phyloP scores from a whole-genome alignment of 768 basidiomycete genomes.

The Serendipita sp. region DNA sequence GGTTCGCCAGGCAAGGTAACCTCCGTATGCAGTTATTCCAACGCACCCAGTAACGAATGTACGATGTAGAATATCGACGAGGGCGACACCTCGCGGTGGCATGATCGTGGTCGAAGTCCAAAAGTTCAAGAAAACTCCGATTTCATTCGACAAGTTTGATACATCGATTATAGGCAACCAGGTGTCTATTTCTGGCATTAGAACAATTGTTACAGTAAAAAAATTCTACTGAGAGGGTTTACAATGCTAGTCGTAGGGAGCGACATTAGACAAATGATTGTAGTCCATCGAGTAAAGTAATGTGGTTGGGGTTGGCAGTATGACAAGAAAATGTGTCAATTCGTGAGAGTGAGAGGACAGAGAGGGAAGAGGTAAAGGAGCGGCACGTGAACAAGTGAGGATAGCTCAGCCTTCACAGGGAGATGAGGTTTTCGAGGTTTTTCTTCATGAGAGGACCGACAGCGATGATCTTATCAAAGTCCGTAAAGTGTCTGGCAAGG shows the following conservation, averaged over 20 bases:
- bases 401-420: background rate
- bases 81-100: slow-evolving; percentile 14
- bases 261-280: no score
- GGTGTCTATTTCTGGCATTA: no score
- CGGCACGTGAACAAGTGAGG: background rate
- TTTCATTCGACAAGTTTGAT: no score
- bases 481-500: background rate
- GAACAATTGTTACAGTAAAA: no score
- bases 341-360: background rate
- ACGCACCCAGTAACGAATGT: slow-evolving; percentile 38
- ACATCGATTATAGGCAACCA: no score
- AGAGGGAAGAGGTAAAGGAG: background rate
- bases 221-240: no score
- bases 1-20: slow-evolving; percentile 35
- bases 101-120: background rate
- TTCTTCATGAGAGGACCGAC: background rate
- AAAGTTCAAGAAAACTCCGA: no score
- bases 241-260: no score
- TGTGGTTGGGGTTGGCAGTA: no score
- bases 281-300: no score
- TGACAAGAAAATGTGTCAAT: background rate
- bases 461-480: background rate
- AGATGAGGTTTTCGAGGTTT: background rate
- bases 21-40: slow-evolving; percentile 35
- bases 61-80: slow-evolving; percentile 37